Conservation (phyloP, 306 rosid species). For the Acacia acuminata region DNA sequence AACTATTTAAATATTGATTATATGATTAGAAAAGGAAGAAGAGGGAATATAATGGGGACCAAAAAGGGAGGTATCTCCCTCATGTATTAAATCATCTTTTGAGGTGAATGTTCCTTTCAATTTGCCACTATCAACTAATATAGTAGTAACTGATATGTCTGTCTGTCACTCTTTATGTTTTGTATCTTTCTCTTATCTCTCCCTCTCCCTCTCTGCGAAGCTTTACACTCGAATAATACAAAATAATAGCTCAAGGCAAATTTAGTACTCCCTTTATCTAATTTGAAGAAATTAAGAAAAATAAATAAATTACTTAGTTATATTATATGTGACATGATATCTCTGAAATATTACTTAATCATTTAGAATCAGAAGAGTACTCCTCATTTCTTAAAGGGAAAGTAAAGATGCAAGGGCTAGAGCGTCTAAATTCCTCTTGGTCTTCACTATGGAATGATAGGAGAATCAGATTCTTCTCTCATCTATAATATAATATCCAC, state of each 20-base stretch:
- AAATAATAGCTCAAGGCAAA: conserved; percentile 61
- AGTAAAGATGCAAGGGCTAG: not conserved
- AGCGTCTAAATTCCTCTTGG: not conserved
- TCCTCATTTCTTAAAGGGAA: conserved; percentile 32
- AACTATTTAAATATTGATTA: too few relatives aligned
- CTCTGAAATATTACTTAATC: too few relatives aligned
- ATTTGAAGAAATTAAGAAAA: too few relatives aligned
- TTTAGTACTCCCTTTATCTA: not conserved
- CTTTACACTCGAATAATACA: conserved; percentile 32
- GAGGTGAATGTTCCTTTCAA: conserved; percentile 38
- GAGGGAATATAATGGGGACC: too few relatives aligned
- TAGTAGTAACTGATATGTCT: conserved; percentile 42
- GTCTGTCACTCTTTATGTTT: not conserved
- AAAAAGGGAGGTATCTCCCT: too few relatives aligned
- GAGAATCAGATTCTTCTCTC: too few relatives aligned
- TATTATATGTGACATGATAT: too few relatives aligned
- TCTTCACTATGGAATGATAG: too few relatives aligned
- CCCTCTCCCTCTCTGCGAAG: not conserved
- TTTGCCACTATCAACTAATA: conserved; percentile 31
- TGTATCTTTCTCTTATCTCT: conserved; percentile 22
- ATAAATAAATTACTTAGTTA: too few relatives aligned
- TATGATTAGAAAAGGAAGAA: too few relatives aligned
- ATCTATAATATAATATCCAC: too few relatives aligned
- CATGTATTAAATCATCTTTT: not conserved
- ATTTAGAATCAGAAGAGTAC: too few relatives aligned